These are phyloP conservation scores for Metarhizium album DNA, from an alignment of 2,329 filamentous ascomycete species.

Conservation along the genomic window DNA sequence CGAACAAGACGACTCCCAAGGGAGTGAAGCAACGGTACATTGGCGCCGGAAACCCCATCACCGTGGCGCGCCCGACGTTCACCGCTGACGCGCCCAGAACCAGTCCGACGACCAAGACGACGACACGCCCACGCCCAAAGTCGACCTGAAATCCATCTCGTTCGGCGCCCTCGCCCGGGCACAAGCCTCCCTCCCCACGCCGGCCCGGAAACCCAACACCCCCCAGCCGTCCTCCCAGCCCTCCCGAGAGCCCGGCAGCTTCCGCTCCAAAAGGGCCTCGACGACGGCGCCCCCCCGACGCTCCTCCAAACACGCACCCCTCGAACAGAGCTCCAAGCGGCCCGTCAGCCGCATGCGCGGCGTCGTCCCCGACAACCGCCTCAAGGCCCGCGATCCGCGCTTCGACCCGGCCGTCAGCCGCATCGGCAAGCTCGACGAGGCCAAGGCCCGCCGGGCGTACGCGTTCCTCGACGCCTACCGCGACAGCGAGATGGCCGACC, in stretches of 20 bases:
- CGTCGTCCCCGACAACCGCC: slow-evolving; percentile 46
- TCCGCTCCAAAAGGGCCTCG: not conserved
- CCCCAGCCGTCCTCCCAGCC: slow-evolving; percentile 10
- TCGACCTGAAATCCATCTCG: slow-evolving; percentile 53
- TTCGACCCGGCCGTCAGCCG: slow-evolving; percentile 54
- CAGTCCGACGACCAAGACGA: not conserved
- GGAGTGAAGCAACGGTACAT: slow-evolving; percentile 18
- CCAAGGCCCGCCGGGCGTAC: slow-evolving; percentile 61
- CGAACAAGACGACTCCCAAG: slow-evolving; percentile 12
- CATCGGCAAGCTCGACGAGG: slow-evolving; percentile 40
- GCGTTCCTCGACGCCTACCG: slow-evolving; percentile 82
- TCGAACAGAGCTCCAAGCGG: slow-evolving; percentile 69
- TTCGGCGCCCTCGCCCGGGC: slow-evolving; percentile 88
- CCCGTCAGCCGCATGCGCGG: slow-evolving; percentile 73
- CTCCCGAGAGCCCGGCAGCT: not conserved
- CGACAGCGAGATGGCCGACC: slow-evolving; percentile 66
- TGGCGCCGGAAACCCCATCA: not conserved
- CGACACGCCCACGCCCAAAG: slow-evolving; percentile 21
- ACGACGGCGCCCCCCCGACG: slow-evolving; percentile 21
- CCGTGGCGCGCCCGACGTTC: no score
- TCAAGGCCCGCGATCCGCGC: slow-evolving; percentile 71
- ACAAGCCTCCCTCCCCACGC: slow-evolving; percentile 52
- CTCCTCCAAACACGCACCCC: slow-evolving; percentile 79
- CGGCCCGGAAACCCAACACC: slow-evolving; percentile 16
- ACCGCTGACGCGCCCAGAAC: not conserved